These are phyloP conservation scores for Nakazawaea peltata DNA, from an alignment of 805 yeast species.

Conservation along the genomic window DNA sequence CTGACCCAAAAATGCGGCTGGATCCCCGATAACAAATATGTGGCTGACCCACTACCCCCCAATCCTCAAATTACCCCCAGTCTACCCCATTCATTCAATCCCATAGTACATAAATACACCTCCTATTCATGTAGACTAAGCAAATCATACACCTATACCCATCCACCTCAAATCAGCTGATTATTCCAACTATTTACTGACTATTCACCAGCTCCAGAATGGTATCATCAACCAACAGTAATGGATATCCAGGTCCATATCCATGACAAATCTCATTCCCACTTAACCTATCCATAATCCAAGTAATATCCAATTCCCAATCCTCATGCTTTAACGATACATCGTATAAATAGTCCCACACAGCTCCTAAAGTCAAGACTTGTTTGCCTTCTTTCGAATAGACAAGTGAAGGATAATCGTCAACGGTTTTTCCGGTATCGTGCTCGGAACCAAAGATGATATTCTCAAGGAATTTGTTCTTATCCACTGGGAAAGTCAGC, in stretches of 20 bases:
- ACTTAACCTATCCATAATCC: constrained; percentile 48
- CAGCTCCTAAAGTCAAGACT: constrained; percentile 65
- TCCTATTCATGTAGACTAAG: background rate
- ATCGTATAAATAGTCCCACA: constrained; percentile 69
- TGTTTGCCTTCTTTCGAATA: constrained; percentile 31
- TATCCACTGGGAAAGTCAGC: constrained; percentile 8
- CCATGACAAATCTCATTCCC: constrained; percentile 78
- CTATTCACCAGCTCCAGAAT: background rate
- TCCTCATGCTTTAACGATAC: constrained; percentile 40
- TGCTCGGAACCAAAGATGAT: constrained; percentile 2
- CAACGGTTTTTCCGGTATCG: constrained; percentile 2
- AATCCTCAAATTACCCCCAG: too few relatives aligned
- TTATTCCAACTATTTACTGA: too few relatives aligned
- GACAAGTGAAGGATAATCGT: constrained; percentile 12
- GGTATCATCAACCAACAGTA: constrained; percentile 12
- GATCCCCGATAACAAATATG: too few relatives aligned
- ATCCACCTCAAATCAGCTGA: background rate
- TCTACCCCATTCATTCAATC: too few relatives aligned
- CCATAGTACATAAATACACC: too few relatives aligned
- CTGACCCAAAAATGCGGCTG: too few relatives aligned
- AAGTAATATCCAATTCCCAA: constrained; percentile 43
- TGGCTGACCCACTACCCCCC: too few relatives aligned
- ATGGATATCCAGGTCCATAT: constrained; percentile 61
- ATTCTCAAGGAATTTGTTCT: constrained; percentile 9
- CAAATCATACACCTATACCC: background rate